Conservation (phyloP, 768 basidiomycete genomes). For the Pisolithus microcarpus region DNA sequence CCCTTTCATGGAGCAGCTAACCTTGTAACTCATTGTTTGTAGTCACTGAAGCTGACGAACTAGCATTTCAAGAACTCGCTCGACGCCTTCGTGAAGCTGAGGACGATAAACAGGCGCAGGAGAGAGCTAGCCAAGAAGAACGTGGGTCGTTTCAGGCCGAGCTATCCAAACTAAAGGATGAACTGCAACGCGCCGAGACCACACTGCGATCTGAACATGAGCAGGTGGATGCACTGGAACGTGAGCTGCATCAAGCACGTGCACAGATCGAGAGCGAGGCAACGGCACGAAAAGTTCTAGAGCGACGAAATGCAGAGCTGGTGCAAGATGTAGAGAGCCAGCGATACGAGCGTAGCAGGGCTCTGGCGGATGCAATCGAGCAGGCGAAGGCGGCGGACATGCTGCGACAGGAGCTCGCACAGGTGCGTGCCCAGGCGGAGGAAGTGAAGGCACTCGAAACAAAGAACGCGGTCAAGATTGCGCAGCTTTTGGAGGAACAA, state of each 20-base stretch:
- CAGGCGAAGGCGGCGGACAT: slow-evolving; percentile 53
- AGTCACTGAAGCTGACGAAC: slow-evolving; percentile 73
- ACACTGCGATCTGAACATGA: slow-evolving; percentile 40
- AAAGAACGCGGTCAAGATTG: slow-evolving; percentile 55
- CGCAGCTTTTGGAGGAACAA: slow-evolving; percentile 67
- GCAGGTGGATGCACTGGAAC: slow-evolving; percentile 50
- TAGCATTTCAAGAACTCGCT: slow-evolving; percentile 63
- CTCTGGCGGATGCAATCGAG: slow-evolving; percentile 62
- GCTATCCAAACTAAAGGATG: slow-evolving; percentile 44
- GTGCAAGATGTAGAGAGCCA: slow-evolving; percentile 49
- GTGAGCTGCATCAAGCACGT: slow-evolving; percentile 55
- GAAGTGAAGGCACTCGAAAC: slow-evolving; percentile 63
- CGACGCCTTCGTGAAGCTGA: slow-evolving; percentile 58
- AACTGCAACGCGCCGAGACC: slow-evolving; percentile 35
- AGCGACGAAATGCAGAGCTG: slow-evolving; percentile 56
- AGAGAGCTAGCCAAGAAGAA: slow-evolving; percentile 52
- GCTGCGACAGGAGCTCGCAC: slow-evolving; percentile 56
- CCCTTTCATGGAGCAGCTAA: not conserved
- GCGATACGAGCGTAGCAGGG: slow-evolving; percentile 45
- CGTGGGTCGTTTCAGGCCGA: slow-evolving; percentile 49
- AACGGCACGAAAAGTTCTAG: slow-evolving; percentile 53
- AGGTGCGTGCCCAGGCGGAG: slow-evolving; percentile 55
- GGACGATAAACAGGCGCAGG: slow-evolving; percentile 50
- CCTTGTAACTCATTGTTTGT: slow-evolving; percentile 5
- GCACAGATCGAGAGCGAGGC: slow-evolving; percentile 59